Evolutionary conservation across 2,329 filamentous ascomycete species (phyloP), one percentile per base, ranked within the genome.

Genomic region (Paraconiothyrium sp.): DNA sequence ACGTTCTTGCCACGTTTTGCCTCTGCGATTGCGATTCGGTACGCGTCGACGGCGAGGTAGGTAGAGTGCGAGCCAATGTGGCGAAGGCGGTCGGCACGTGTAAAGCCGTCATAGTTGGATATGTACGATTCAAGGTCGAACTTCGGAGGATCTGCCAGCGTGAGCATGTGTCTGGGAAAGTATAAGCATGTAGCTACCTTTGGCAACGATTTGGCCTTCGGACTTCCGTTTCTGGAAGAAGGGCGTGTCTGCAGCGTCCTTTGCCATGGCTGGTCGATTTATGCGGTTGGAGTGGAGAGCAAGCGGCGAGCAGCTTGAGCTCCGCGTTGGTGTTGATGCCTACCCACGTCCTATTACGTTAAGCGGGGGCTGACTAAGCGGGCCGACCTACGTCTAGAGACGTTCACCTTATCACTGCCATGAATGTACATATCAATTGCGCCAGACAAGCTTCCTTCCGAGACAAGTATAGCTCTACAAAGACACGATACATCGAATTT

Each of bases 51-150:
- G 60, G 90, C 88, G 35, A 99, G 86, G 39, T 90, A 86, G 1
- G 90, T 88, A 8, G 92, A 97, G 70, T 87, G 89, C 51, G 85
- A 87, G 72, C 93, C 94, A 73, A 99, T 95, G 67, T 93, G 86
- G 59, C 91, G 83, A 49, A 98, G 88, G 61, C 95, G 91, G 56
- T 94, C 89, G 77, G 91, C 90, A 67, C 90, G 89, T 56, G 93
- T 94, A 60, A 91, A 87, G 63, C 93, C 93, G 76, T 84, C 85
- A 79, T 98, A 99, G 75, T 97, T 97, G 67, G 90, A 86, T 54
- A 97, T 91, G 79, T 97, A 98, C 41, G 91, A 88, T 63, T 97
- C 93, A 46, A 99, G 86, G 72, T 98, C 95, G 69, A 98, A 90
- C 75, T 94, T 97, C 10, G 94, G 94, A 7, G 87, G 80, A 51